Evolutionary conservation across 352 stramenopile genomes (phyloP), one percentile per base, ranked within the genome.

Genomic region (Salisapilia sapeloensis): DNA sequence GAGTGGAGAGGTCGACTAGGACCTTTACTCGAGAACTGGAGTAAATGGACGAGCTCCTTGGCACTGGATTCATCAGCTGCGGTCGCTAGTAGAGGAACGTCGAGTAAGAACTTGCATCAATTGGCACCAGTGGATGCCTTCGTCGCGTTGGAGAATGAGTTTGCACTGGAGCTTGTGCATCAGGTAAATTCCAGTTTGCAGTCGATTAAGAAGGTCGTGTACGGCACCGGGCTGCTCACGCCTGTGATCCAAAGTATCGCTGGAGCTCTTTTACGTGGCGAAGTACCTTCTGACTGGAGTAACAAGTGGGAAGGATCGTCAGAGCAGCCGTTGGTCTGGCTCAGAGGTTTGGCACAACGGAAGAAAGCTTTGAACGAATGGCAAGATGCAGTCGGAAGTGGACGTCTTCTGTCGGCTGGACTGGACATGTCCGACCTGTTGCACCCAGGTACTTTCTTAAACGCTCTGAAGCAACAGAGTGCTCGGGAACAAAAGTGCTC

Each of bases 391-490:
- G 59, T 62, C 5, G 35, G 33, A 0, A 56, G 24, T 8, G 72
- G 72, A 6, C 67, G 65, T 26, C 50, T 96, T 16, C 58, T 96
- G 4, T 40, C 63, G 2, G 58, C 56, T n/a, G 56, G 60, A 0
- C 31, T 96, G 9, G 66, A 95, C 21, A 52, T 97, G 19, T 89
- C 72, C 6, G 83, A 96, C 24, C 31, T 97, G 22, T 76, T 97
- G 40, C 74, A 95, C 28, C 87, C 90, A 2, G 83, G 69, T 12
- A 97, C 89, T 12, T 97, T 97, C 60, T 53, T 97, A 25, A 96
- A 97, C 44, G 85, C 89, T 4, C 36, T 97, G 16, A 55, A 86
- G 14, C 90, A 97, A 40, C 82, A 95, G 40, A 92, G 77, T 18
- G 79, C 86, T 13, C 74, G 85, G 3, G 50, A 58, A 15, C 55